These are phyloP conservation scores for Cadophora sp. DNA, from an alignment of 2,329 filamentous ascomycete species.

Conservation along the genomic window DNA sequence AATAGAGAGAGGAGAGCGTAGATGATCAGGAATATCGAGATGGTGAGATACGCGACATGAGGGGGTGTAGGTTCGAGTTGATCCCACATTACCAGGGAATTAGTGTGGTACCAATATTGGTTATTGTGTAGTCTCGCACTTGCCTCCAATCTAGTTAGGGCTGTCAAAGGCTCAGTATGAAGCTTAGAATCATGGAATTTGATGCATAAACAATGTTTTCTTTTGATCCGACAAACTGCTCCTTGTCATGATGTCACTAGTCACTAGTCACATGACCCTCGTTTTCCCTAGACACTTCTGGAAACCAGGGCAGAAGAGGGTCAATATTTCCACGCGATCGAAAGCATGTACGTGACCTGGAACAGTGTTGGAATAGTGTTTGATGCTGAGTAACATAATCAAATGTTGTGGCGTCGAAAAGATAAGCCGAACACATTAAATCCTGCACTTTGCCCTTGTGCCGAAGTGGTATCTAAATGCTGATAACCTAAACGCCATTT, in stretches of 20 bases:
- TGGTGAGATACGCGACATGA: conserved; percentile 63
- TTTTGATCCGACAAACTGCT: neutral
- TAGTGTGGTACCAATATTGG: neutral
- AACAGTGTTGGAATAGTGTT: no score
- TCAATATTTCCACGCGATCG: no score
- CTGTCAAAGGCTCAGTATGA: neutral
- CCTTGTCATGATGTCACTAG: conserved; percentile 15
- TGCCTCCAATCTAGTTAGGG: neutral
- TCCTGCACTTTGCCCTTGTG: neutral
- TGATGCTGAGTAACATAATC: no score
- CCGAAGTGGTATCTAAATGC: conserved; percentile 7
- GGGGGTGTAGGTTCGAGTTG: conserved; percentile 61
- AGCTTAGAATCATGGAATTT: neutral
- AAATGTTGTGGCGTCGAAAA: neutral
- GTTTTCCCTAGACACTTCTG: neutral
- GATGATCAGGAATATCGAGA: conserved; percentile 62
- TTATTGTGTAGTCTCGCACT: neutral
- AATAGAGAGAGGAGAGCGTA: conserved; percentile 65
- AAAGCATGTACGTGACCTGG: no score
- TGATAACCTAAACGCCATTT: neutral
- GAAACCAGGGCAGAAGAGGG: no score
- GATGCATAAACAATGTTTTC: neutral
- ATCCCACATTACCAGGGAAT: conserved; percentile 49
- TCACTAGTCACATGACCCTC: neutral
- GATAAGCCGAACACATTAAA: neutral